Evolutionary conservation across 768 basidiomycete genomes (phyloP).

Genomic region (Tricholoma terreum): DNA sequence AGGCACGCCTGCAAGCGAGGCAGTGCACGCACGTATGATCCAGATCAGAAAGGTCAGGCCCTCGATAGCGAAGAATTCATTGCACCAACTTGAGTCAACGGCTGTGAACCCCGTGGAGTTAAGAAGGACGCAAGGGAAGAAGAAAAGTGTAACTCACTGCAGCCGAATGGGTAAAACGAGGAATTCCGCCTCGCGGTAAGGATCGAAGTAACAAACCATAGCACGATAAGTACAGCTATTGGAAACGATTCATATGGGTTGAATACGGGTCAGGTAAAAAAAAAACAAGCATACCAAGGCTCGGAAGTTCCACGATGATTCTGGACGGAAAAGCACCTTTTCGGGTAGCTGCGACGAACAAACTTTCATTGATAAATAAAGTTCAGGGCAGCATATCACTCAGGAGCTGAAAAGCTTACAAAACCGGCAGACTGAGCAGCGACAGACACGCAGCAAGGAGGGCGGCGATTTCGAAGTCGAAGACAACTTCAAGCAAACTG

Average conservation of each 20-base stretch:
- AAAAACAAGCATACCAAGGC: constrained; percentile 7
- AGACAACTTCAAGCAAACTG: not conserved
- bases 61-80: constrained; percentile 11
- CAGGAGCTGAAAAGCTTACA: constrained; percentile 5
- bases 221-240: constrained; percentile 11
- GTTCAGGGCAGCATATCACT: not conserved
- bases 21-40: constrained; percentile 9
- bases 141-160: not conserved
- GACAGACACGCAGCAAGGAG: constrained; percentile 10
- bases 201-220: constrained; percentile 11
- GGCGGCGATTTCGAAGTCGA: constrained; percentile 12
- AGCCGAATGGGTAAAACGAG: constrained; percentile 10
- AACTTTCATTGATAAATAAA: constrained; percentile 1
- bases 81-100: constrained; percentile 4
- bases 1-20: not conserved
- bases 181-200: constrained; percentile 7
- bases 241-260: too few species aligned
- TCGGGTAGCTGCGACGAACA: constrained; percentile 11
- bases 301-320: constrained; percentile 10
- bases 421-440: constrained; percentile 3
- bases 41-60: constrained; percentile 13
- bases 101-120: constrained; percentile 1
- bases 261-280: not conserved
- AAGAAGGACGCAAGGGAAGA: not conserved
- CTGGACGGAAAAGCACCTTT: constrained; percentile 11